A percentile compares a stretch with the other conserved stretches of the same genome.
Evolutionary conservation across 352 stramenopile species (phyloP).

Genomic region (Phytophthora foliorum): DNA sequence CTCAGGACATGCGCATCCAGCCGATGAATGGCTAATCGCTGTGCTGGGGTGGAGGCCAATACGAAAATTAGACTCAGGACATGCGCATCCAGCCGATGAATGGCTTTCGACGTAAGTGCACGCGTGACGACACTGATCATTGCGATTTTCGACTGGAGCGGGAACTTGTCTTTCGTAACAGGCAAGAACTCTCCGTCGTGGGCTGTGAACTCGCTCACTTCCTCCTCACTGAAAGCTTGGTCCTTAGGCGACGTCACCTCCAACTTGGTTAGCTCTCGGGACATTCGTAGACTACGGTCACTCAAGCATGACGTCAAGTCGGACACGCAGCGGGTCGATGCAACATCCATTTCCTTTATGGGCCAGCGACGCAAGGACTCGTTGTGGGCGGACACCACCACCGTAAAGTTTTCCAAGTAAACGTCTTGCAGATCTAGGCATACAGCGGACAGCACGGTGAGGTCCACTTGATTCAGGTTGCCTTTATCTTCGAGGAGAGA

Average conservation of each 20-base stretch:
- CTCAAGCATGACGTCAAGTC: neutral
- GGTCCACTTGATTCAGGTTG: neutral
- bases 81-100: neutral
- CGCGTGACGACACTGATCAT: constrained; percentile 7
- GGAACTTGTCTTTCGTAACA: constrained; percentile 10
- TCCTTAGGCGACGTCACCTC: neutral
- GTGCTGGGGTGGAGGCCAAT: constrained; percentile 3
- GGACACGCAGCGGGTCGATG: neutral
- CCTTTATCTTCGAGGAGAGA: neutral
- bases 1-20: constrained; percentile 5
- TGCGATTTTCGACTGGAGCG: neutral
- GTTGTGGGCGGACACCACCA: neutral
- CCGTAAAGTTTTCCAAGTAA: neutral
- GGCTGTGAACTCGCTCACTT: neutral
- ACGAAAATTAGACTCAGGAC: constrained; percentile 4
- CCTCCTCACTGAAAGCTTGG: neutral
- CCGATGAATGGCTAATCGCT: neutral
- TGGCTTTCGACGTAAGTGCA: neutral
- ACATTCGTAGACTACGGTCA: neutral
- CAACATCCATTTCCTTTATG: constrained; percentile 5
- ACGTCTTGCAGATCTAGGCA: neutral
- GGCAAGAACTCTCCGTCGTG: constrained; percentile 4
- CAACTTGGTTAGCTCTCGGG: neutral
- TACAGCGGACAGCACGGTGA: neutral
- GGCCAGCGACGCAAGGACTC: neutral